Evolutionary conservation across 208 protist species (phyloP), one percentile per base, ranked within the genome.

Genomic region (Trypanosoma caninum): DNA sequence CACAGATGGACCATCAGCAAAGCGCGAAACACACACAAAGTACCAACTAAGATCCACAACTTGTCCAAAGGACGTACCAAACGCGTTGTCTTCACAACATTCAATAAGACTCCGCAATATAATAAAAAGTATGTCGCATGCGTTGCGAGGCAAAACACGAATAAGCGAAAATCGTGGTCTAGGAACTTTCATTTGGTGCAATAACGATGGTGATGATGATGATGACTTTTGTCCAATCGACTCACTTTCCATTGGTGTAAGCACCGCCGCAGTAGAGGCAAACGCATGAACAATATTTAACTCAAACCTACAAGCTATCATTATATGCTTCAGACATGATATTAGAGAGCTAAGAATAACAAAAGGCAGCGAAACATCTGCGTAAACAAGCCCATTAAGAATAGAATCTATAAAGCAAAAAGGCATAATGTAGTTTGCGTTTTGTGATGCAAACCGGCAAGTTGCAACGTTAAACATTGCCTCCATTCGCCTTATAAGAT

Each of bases 231-330:
- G 4, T 33, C 37, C 25, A 25, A 22, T 11, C 23, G 40, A 31
- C 10, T 69, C 35, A 11, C 1, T 58, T 30, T 64, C 68, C 18
- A 35, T 50, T 2, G 87, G 87, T 28, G 77, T 91, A 11, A 91
- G 72, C 38, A 78, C 37, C n/a, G 84, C 84, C 7, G 72, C 69
- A 0, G 86, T 71, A 5, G 82, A 79, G 11, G 72, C 54, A 25
- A 94, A 66, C 23, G 70, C 64, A 57, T 83, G 68, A 20, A 94
- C 59, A 9, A 91, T 56, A 5, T 72, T 72, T 22, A 73, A 61
- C 37, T 89, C 79, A 78, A 84, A 87, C 41, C 84, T 79, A 38
- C 71, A 78, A 13, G 84, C 78, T 28, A 87, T 60, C n/a, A 94
- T 65, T 5, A 94, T 72, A 27, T 89, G 75, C 69, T 88, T 82